A percentile compares a stretch with the other conserved stretches of the same genome.
Conservation (phyloP, 805 yeast species). For the Lachancea fermentati region DNA sequence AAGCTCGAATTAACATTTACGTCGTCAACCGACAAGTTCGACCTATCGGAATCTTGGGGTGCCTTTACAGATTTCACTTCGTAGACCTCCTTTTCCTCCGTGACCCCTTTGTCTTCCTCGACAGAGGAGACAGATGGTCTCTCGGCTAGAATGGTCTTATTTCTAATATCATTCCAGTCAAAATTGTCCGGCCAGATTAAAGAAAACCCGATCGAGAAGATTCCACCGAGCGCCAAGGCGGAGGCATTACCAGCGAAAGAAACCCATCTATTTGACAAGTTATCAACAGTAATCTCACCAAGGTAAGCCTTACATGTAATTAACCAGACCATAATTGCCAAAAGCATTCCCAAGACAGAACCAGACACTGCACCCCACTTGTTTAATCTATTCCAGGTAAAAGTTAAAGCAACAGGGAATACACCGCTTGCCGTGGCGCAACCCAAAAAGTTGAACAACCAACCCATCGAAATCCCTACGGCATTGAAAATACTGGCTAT, state of each 20-base stretch:
- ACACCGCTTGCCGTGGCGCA: conserved; percentile 40
- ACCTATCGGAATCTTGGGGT: not conserved
- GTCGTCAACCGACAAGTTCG: not conserved
- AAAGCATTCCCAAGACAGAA: conserved; percentile 33
- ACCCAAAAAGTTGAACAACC: conserved; percentile 39
- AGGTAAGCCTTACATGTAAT: conserved; percentile 33
- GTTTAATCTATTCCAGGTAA: conserved; percentile 37
- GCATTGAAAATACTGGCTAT: conserved; percentile 36
- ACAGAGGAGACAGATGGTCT: conserved; percentile 4
- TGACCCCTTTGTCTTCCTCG: not conserved
- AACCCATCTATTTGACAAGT: conserved; percentile 35
- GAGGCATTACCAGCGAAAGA: conserved; percentile 39
- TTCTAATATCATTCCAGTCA: conserved; percentile 34
- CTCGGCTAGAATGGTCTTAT: conserved; percentile 29
- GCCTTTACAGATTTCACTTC: not conserved
- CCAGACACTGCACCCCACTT: conserved; percentile 36
- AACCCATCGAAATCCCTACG: conserved; percentile 34
- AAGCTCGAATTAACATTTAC: not conserved
- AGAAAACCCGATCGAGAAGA: conserved; percentile 30
- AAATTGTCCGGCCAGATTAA: conserved; percentile 37
- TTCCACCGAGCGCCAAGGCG: conserved; percentile 36
- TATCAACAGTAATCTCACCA: conserved; percentile 35
- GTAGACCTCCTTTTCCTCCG: not conserved
- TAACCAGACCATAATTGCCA: conserved; percentile 37
- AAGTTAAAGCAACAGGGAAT: conserved; percentile 34